Evolutionary conservation across 306 rosid species (phyloP).

Genomic region (Ormosia emarginata): DNA sequence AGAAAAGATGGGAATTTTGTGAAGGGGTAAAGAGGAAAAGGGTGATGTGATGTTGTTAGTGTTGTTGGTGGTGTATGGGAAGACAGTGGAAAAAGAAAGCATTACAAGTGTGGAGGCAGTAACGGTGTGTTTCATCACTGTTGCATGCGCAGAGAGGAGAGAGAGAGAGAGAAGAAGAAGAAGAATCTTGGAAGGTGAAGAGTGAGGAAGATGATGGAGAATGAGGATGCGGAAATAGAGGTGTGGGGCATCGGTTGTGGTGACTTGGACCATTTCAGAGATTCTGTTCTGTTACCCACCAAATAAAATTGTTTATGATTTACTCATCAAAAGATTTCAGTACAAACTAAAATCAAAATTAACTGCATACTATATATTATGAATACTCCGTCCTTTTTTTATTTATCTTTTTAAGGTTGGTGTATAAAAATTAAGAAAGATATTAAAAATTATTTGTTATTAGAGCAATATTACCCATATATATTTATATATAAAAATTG

Average conservation of each 20-base stretch:
- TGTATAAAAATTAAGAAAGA: too few relatives aligned
- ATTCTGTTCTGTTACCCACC: background rate
- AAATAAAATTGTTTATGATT: too few relatives aligned
- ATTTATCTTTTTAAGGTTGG: too few relatives aligned
- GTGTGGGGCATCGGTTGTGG: background rate
- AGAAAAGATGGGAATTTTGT: background rate
- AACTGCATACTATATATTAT: too few relatives aligned
- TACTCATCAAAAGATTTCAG: too few relatives aligned
- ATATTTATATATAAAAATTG: too few relatives aligned
- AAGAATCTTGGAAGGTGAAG: background rate
- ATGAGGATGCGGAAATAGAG: background rate
- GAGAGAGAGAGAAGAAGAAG: too few relatives aligned
- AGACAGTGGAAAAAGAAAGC: background rate
- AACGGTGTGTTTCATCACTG: background rate
- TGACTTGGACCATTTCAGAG: constrained; percentile 32
- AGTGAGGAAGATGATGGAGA: background rate
- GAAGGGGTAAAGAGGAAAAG: too few relatives aligned
- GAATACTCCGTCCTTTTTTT: too few relatives aligned
- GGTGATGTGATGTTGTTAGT: background rate
- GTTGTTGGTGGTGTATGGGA: background rate
- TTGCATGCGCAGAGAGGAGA: background rate
- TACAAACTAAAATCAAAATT: too few relatives aligned
- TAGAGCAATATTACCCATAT: too few relatives aligned
- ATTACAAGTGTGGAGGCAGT: background rate
- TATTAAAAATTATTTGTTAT: too few relatives aligned